Evolutionary conservation across 2,329 filamentous ascomycete species (phyloP), one percentile per base, ranked within the genome.

Genomic region (Tolypocladium endophyticum): DNA sequence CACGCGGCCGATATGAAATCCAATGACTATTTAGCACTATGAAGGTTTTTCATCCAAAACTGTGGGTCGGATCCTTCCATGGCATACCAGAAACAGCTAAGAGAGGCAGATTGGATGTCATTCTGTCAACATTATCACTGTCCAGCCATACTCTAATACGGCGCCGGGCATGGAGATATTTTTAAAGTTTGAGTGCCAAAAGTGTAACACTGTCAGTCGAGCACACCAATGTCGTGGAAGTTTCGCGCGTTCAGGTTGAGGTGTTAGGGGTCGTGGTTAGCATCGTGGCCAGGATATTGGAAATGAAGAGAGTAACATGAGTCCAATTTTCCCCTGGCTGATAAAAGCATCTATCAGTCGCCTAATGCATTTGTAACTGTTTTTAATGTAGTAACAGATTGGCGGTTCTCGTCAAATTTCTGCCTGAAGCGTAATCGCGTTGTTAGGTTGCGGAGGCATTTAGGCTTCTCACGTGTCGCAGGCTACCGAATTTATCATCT

Each of bases 1-100:
- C 72, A 75, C 72, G 73, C 73, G 73, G 73, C 73, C 71, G 64
- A 65, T 70, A 61, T 39, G 20, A 35, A 23, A 58, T 12, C 4
- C 2, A 7, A 8, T 0, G 7, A 60, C 52, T 28, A 59, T 2
- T 47, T 30, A 5, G 1, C 5, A n/a, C 2, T 23, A 54, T 54
- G 5, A 14, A 36, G 30, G 30, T 16, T 7, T 9, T 1, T 0
- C 8, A 0, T 0, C 4, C 2, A 2, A 12, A 33, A 20, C 1
- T 50, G 25, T 50, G 45, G 43, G 14, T 18, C 14, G 1, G 23
- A n/a, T n/a, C 12, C 4, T 7, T 16, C 6, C 6, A 6, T 39
- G 38, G 16, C 38, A 4, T 39, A 2, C 16, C 18, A 20, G 4
- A 47, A 25, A n/a, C 43, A 47, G 43, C 4, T 47, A 23, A 25